These are phyloP conservation scores for Parmelia sp. DNA, from an alignment of 495 filamentous ascomycete species.

Conservation along the genomic window DNA sequence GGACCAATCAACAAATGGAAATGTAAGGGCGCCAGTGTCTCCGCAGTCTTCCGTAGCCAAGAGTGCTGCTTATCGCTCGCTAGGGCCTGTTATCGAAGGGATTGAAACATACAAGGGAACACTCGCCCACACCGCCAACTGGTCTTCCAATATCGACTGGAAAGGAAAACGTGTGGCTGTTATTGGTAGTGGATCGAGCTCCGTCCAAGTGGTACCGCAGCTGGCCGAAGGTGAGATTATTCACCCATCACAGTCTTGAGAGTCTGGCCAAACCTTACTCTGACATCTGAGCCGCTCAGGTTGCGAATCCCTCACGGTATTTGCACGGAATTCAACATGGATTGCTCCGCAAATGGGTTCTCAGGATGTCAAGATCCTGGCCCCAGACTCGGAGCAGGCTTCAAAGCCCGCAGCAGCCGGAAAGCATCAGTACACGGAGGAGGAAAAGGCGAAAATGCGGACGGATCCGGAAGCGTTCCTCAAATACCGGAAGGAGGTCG, in stretches of 20 bases:
- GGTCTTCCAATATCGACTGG: not conserved
- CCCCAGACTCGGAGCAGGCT: not conserved
- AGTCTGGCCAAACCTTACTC: not conserved
- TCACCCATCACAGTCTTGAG: not conserved
- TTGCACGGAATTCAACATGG: not conserved
- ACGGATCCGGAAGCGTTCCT: not conserved
- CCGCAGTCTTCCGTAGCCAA: not conserved
- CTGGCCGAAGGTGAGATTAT: not conserved
- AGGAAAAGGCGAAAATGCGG: not conserved
- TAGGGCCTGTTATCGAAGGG: not conserved
- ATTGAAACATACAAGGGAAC: conserved; percentile 1
- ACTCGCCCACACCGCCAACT: not conserved
- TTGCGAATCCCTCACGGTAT: not conserved
- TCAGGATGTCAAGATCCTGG: not conserved
- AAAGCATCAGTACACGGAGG: not conserved
- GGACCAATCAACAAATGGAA: conserved; percentile 1
- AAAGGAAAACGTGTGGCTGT: not conserved
- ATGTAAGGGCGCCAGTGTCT: not conserved
- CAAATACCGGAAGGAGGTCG: not conserved
- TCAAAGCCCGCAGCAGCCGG: not conserved
- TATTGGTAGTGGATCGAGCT: not conserved
- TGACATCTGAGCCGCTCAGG: not conserved
- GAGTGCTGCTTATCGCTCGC: not conserved
- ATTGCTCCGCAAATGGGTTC: not conserved
- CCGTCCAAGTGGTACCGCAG: not conserved